Evolutionary conservation across 768 basidiomycete species (phyloP).

Genomic region (Amyloporia xantha): DNA sequence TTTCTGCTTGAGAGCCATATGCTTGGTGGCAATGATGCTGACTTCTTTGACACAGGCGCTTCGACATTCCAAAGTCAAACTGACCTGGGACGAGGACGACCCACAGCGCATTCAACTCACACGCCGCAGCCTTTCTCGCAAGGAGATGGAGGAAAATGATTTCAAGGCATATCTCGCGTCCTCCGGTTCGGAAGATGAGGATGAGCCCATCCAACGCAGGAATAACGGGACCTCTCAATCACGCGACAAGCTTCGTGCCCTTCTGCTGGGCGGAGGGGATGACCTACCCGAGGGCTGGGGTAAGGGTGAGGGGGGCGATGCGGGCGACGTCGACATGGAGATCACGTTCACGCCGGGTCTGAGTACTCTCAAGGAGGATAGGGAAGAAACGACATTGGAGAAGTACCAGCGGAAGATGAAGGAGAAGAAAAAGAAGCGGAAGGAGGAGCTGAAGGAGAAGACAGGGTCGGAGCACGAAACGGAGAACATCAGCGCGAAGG

Average conservation of each 20-base stretch:
- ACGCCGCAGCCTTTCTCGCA: conserved; percentile 66
- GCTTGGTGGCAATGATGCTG: too few species aligned
- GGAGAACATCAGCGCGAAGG: conserved; percentile 28
- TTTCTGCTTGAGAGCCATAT: not conserved
- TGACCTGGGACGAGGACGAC: conserved; percentile 99
- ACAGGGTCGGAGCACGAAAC: conserved; percentile 17
- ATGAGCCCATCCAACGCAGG: conserved; percentile 42
- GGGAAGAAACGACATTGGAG: conserved; percentile 85
- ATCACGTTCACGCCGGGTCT: conserved; percentile 92
- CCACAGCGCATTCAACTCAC: conserved; percentile 78
- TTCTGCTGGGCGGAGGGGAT: conserved; percentile 63
- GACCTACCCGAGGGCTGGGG: conserved; percentile 87
- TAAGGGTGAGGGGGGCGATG: conserved; percentile 30
- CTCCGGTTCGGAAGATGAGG: conserved; percentile 47
- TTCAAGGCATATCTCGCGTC: conserved; percentile 52
- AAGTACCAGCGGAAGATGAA: conserved; percentile 84
- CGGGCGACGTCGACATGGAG: conserved; percentile 76
- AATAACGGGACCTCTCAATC: conserved; percentile 42
- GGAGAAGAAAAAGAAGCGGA: conserved; percentile 81
- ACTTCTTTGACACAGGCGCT: conserved; percentile 55
- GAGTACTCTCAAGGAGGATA: conserved; percentile 39
- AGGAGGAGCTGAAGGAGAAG: conserved; percentile 52
- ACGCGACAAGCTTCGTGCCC: conserved; percentile 66
- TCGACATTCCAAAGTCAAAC: conserved; percentile 94
- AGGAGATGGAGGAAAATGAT: conserved; percentile 89